phyloP scores from a whole-genome alignment of 306 rosid genomes.

The Ormosia emarginata region DNA sequence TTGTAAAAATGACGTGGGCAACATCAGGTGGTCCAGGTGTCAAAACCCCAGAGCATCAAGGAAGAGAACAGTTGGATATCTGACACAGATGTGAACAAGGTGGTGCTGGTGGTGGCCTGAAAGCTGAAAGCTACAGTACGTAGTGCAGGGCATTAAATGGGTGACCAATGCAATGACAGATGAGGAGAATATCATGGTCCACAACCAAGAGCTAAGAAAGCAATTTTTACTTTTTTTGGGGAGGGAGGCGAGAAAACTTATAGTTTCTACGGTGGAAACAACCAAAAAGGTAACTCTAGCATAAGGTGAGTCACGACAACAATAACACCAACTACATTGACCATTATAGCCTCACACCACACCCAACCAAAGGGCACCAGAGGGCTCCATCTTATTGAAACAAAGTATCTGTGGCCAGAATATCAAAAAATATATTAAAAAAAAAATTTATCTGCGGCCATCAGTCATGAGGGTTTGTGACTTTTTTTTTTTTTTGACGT shows the following conservation, averaged over 20 bases:
- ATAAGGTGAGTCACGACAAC: not conserved
- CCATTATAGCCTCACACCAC: not conserved
- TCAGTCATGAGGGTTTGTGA: no score
- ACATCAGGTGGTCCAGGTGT: constrained; percentile 34
- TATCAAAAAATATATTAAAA: no score
- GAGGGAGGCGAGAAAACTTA: no score
- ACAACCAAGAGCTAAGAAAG: not conserved
- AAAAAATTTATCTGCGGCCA: no score
- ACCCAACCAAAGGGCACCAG: not conserved
- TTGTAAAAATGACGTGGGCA: not conserved
- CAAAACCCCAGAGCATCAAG: constrained; percentile 25
- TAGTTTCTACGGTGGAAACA: not conserved
- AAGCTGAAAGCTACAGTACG: constrained; percentile 29
- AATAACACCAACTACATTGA: not conserved
- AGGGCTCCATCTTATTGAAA: not conserved
- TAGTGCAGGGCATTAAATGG: constrained; percentile 1
- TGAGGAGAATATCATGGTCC: not conserved
- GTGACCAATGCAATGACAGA: not conserved
- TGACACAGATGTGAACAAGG: not conserved
- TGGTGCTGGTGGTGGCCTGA: not conserved
- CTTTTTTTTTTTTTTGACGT: no score
- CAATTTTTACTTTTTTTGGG: not conserved
- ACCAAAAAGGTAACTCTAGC: not conserved
- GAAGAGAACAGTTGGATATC: constrained; percentile 13
- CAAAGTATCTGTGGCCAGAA: no score